Base-by-base conservation (phyloP, 202 grass and related monocot species). In the Alloteropsis angusta region DNA sequence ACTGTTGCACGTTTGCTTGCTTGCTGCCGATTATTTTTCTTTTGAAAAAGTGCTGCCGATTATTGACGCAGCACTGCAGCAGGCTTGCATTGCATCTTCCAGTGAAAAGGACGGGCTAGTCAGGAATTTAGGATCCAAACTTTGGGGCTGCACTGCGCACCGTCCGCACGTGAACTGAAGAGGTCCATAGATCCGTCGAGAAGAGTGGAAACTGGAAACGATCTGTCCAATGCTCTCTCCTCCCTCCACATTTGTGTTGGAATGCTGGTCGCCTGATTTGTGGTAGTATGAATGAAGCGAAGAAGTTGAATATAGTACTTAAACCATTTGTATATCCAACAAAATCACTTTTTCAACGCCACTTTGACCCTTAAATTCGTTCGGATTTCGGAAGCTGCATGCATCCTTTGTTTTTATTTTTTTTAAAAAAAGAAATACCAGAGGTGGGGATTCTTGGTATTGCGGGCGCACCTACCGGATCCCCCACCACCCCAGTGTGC, bases 391-490 rank as follows among this genome's bases (percentile, higher is more conserved):
- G 26, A 56, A 56, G 21, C 53, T 56, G 53, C 53, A 10, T 56
- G 53, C 53, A 12, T 56, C 9, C 21, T 7, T 19, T 52, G 49
- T 2, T 52, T 1, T 52, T 47, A 17, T 43, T 36, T 62, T 63
- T 65, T 7, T 30, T 25, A 16, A 16, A 3, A 18, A 43, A 44
- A 9, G 16, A 42, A 72, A 67, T 19, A 7, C 30, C 30, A 7
- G 30, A 36, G 77, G 37, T 26, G 48, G 35, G 15, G 21, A 48
- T 76, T 78, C 71, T 37, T 45, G 68, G 77, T 76, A 44, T 55
- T 81, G n/a, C 61, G 71, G 71, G 62, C 84, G 78, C 71, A 68
- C 61, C 35, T 34, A 87, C 72, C 65, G 58, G 73, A 82, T 78
- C 48, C 73, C 62, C 36, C 53, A 25, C 55, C 45, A n/a, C 45